Base-by-base conservation (phyloP, 2,329 filamentous ascomycete genomes). In the Botrytis pseudocinerea region DNA sequence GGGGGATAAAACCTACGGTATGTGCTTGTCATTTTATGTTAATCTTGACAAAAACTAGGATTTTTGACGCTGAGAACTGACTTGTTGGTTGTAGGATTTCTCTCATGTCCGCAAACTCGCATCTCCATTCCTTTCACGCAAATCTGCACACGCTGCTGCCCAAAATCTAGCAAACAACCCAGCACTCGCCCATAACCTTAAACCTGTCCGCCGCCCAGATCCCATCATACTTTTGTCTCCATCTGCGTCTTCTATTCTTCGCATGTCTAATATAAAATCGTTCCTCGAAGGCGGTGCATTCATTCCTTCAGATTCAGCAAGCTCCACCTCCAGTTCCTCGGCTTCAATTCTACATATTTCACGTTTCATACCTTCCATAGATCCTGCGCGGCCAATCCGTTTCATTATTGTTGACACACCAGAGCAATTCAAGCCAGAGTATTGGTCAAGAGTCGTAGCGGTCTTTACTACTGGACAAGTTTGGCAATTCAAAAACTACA, bases 401-500 rank as follows among this genome's bases (percentile, higher is more conserved):
- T 99, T 99, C 85, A 97, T 98, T 80, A 90, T 99, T 57, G 95
- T 98, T 71, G 96, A 99, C 82, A 92, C 91, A 28, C 93, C 95
- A 0, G 92, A 97, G 80, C 92, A 96, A 82, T 99, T 99, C 88
- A 97, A 97, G 82, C 96, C 96, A 0, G 95, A 98, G 81, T 98
- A 98, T 85, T 99, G 96, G 96, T 91, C 91, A 79, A 91, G 95
- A 69, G 92, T 99, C 10, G 96, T 98, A 2, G 96, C 93, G 20
- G 95, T 99, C 73, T 98, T 99, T 84, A 99, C 96, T 0, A 99
- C 96, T 0, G 96, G 96, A 48, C 96, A 99, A 84, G 91, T 92
- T 16, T 99, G 96, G 96, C 96, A 99, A 83, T 99, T 99, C 85
- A 97, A 98, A 84, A 93, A 90, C 77, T 99, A 99, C 88, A 97